Conservation (phyloP, 805 yeast genomes). For the Alloascoidea hylecoeti region DNA sequence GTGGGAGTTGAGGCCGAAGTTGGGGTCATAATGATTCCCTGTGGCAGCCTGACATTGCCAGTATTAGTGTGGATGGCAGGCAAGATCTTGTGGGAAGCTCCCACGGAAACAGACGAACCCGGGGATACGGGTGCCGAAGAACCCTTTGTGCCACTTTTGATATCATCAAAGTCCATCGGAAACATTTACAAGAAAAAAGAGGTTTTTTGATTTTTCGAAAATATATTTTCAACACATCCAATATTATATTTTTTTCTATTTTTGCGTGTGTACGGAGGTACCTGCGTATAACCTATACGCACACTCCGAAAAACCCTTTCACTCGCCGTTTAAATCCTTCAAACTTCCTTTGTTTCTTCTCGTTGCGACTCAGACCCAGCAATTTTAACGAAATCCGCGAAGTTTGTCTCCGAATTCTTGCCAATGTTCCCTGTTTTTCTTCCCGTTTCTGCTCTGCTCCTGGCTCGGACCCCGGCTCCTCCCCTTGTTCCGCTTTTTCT, state of each 20-base stretch:
- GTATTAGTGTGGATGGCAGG: neutral
- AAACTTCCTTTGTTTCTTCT: neutral
- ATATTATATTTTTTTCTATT: neutral
- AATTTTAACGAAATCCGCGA: neutral
- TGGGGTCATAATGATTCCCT: neutral
- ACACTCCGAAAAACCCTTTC: neutral
- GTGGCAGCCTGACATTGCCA: neutral
- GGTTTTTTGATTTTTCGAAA: too few relatives aligned
- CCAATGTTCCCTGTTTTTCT: neutral
- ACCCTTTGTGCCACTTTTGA: neutral
- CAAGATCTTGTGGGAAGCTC: too few relatives aligned
- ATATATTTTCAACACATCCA: too few relatives aligned
- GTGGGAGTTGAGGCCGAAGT: neutral
- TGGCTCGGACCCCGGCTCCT: neutral
- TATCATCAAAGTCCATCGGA: neutral
- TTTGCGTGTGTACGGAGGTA: neutral
- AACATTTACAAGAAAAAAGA: neutral
- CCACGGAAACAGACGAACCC: neutral
- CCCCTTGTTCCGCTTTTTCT: neutral
- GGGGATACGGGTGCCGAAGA: conserved; percentile 1
- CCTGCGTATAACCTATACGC: neutral
- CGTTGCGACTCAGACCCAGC: neutral
- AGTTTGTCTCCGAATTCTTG: neutral
- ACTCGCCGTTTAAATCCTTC: neutral
- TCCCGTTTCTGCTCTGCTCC: neutral